These are phyloP conservation scores for Tillandsia fasciculata DNA, from an alignment of 176 grass and related monocot genomes.

Conservation along the genomic window DNA sequence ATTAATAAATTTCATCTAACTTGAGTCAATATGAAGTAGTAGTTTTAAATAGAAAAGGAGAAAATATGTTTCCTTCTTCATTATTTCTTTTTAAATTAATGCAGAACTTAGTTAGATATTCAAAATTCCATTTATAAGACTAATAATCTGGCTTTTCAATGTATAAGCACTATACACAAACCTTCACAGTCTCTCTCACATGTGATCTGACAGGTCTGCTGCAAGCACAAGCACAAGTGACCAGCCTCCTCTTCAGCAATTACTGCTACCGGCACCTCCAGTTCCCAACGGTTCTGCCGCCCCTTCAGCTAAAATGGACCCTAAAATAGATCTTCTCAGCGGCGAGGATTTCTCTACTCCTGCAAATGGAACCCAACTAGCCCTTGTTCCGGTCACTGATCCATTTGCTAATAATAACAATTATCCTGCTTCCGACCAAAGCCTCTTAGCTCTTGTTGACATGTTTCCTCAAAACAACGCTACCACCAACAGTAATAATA, in stretches of 20 bases:
- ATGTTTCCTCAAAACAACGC: constrained; percentile 64
- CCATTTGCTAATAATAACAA: constrained; percentile 49
- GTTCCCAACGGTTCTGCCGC: constrained; percentile 43
- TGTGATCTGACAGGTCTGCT: constrained; percentile 17
- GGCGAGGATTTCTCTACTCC: constrained; percentile 64
- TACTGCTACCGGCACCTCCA: constrained; percentile 52
- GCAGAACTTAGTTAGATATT: too few relatives aligned
- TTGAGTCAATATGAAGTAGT: too few relatives aligned
- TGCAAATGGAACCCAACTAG: constrained; percentile 53
- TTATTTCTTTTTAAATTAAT: too few relatives aligned
- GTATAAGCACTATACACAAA: too few relatives aligned
- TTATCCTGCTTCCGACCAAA: constrained; percentile 60
- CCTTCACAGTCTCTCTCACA: constrained; percentile 30
- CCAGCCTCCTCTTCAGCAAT: constrained; percentile 60
- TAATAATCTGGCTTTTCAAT: too few relatives aligned
- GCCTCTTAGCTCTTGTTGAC: constrained; percentile 69
- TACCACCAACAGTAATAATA: constrained; percentile 33
- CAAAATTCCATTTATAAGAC: too few relatives aligned
- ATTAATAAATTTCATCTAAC: too few relatives aligned
- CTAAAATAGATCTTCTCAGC: constrained; percentile 84
- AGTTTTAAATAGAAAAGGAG: too few relatives aligned
- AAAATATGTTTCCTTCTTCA: too few relatives aligned
- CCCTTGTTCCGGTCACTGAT: constrained; percentile 70
- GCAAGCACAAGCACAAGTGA: constrained; percentile 37
- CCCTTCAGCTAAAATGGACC: constrained; percentile 53